Base-by-base conservation (phyloP, 306 rosid species). In the Carpinus viminea region DNA sequence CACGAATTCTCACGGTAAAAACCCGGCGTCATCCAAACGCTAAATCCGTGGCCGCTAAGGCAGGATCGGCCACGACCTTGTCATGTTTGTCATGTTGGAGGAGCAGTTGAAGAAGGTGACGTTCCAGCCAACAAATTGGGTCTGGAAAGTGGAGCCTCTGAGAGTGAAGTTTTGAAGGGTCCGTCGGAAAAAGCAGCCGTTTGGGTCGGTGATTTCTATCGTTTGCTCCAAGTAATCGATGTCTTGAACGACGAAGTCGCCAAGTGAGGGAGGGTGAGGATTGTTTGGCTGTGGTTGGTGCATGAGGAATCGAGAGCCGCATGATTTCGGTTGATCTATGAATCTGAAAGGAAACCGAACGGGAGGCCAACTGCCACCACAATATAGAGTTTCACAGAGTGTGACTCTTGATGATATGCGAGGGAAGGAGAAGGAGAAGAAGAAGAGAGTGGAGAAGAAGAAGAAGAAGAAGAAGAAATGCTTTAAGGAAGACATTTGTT, bases 31-130 rank as follows among this genome's bases (percentile, higher is more conserved):
- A 68, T n/a, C 24, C 1, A 12, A 51, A 7, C 82, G 75, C 38
- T 2, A 75, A 20, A 24, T n/a, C 74, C 26, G 45, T 70, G 0
- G 61, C 79, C 20, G n/a, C 78, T 82, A 0, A 87, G 74, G 61
- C 93, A 85, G 13, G 82, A 87, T 66, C 13, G 78, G 62, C 47
- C 50, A 1, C 12, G 41, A 8, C 10, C 36, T 62, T 0, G 13
- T 9, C 4, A 74, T 8, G 2, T 11, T 13, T 0, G 68, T 80
- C 1, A 36, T 16, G 13, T 79, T 79, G 8, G 73, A 38, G 0
- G 89, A 84, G 75, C 97, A 89, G 18, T 82, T 75, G 11, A 86
- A 59, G 79, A 89, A 81, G 17, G 89, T 88, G 61, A 74, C 79
- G 56, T 78, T 60, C 1, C 8, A 17, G 52, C 13, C 2, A 8